Evolutionary conservation across 257 asterid species (phyloP), one percentile per base, ranked within the genome.

Genomic region (Gardenia jasminoides): DNA sequence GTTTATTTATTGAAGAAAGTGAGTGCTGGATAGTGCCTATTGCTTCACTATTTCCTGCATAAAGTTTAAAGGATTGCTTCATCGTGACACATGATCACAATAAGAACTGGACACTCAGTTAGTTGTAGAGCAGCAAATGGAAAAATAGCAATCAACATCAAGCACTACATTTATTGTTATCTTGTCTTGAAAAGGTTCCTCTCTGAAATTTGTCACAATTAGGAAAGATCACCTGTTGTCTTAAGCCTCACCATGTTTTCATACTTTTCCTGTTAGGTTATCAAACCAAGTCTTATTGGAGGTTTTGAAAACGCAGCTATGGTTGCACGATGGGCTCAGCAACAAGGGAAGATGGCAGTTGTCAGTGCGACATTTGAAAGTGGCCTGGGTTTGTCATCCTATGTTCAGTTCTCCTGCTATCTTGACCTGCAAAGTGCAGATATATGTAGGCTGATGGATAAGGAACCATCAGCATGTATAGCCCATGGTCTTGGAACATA

Each of bases 401-500:
- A 88, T 76, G 66, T 90, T 71, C 99, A 92, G 74, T 89, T 95
- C 64, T 94, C 98, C 17, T 74, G 84, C 76, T 91, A 86, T 83
- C 86, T 95, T 36, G 98, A 92, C 87, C 82, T 91, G 81, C 97
- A 92, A 87, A 83, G 85, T 46, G 85, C 84, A n/a, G 96, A 90
- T 80, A 86, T 86, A 59, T 86, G 72, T 72, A 82, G 78, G 58
- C 50, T 84, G 76, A 82, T 79, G 88, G 88, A 87, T 65, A 87
- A 87, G 86, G 90, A 88, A 67, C 83, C 86, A 13, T 86, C 77
- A 50, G 76, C 79, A 20, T 17, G 76, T 67, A 50, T 84, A 48
- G 93, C 94, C 47, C 99, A 96, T 62, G 99, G 99, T 71, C 95
- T 96, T 43, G 98, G 98, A 80, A 96, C 98, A 15, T 96, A 93